Evolutionary conservation across 73 alveolate species (phyloP).

Genomic region (Symbiodinium natans): DNA sequence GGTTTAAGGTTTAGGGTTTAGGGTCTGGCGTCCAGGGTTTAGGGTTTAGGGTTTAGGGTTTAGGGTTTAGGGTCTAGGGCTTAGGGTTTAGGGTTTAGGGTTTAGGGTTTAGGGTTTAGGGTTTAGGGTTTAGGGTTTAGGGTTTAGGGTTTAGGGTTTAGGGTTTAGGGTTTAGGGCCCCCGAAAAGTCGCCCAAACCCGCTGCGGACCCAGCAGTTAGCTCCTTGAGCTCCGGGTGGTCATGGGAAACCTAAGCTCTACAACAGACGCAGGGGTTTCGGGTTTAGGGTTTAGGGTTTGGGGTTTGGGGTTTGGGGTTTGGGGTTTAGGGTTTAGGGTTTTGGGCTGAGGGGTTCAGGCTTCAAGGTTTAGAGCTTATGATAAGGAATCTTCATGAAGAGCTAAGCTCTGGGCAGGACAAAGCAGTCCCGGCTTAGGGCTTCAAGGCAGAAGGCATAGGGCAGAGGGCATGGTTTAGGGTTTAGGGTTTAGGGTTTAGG

Average conservation of each 20-base stretch:
- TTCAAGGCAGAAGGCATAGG: background rate
- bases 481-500: background rate
- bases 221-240: constrained; percentile 38
- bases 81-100: too few species aligned
- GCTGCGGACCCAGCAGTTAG: constrained; percentile 7
- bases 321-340: background rate
- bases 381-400: too few species aligned
- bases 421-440: background rate
- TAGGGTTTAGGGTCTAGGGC: background rate
- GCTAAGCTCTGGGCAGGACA: background rate
- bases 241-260: constrained; percentile 10
- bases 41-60: too few species aligned
- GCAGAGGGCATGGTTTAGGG: background rate
- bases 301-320: background rate
- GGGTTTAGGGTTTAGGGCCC: too few species aligned
- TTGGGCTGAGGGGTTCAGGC: background rate
- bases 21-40: too few species aligned
- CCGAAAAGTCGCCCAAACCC: too few species aligned
- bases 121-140: too few species aligned
- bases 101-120: background rate
- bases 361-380: background rate
- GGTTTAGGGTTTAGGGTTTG: too few species aligned
- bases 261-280: background rate
- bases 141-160: too few species aligned
- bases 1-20: too few species aligned